phyloP scores from a whole-genome alignment of 306 rosid genomes.

The Acmispon strigosus region DNA sequence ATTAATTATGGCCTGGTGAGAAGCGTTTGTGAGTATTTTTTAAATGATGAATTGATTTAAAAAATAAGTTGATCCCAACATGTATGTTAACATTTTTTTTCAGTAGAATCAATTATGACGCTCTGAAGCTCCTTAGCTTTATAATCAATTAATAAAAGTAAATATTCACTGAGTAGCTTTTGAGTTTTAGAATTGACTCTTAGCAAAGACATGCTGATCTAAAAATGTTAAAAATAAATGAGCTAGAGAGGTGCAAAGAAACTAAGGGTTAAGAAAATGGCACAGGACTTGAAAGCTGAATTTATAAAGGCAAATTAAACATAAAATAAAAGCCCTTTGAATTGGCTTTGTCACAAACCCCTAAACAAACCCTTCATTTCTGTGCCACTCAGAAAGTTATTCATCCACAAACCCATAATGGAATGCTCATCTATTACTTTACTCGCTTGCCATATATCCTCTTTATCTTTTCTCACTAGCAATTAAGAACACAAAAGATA shows the following conservation, averaged over 20 bases:
- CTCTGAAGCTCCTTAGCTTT: too few species aligned
- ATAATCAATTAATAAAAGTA: too few species aligned
- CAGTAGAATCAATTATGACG: too few species aligned
- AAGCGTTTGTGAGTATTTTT: too few species aligned
- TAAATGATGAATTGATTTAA: too few species aligned
- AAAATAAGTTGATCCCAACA: too few species aligned
- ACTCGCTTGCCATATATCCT: neutral
- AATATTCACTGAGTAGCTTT: too few species aligned
- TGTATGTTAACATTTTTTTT: too few species aligned
- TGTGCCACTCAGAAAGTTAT: conserved; percentile 60
- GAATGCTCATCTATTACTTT: conserved; percentile 40
- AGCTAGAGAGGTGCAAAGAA: neutral
- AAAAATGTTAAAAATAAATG: too few species aligned
- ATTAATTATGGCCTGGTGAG: too few species aligned
- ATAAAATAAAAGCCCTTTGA: conserved; percentile 31
- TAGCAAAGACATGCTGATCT: too few species aligned
- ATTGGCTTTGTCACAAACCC: conserved; percentile 59
- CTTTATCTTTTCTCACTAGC: neutral
- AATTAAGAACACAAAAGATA: neutral
- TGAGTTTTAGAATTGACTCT: too few species aligned
- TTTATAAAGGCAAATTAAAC: conserved; percentile 2
- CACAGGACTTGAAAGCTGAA: conserved; percentile 15
- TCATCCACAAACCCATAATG: conserved; percentile 45
- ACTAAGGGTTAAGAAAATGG: conserved; percentile 47
- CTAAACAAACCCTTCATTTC: conserved; percentile 45